phyloP scores from a whole-genome alignment of 768 basidiomycete genomes.

The Chalciporus piperatus region DNA sequence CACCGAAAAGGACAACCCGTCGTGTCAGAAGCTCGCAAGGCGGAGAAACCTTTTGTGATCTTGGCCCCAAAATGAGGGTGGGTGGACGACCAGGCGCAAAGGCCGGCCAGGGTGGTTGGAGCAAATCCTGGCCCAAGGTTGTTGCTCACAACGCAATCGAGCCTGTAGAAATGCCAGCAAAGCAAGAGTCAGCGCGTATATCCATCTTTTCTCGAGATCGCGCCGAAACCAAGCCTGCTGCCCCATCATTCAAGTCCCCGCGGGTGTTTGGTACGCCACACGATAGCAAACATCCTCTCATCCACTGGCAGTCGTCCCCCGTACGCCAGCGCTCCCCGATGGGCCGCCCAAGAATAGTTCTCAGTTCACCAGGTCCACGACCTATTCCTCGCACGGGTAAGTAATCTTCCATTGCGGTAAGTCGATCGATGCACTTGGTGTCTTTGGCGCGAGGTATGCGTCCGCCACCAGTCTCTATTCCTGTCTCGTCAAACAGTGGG shows the following conservation, averaged over 20 bases:
- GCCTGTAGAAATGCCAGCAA: neutral
- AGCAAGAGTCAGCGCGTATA: conserved; percentile 16
- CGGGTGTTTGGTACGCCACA: neutral
- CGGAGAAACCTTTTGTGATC: neutral
- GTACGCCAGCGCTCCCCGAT: neutral
- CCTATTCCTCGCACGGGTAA: conserved; percentile 13
- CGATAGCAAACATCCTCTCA: neutral
- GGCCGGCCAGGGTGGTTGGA: neutral
- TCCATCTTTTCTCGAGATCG: neutral
- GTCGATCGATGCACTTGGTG: conserved; percentile 5
- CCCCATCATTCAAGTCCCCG: neutral
- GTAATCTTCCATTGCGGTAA: conserved; percentile 1
- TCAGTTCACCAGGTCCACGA: conserved; percentile 10
- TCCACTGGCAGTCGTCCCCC: conserved; percentile 11
- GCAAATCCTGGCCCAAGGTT: too few relatives aligned
- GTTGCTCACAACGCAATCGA: neutral
- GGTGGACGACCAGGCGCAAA: neutral
- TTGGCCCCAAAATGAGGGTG: too few relatives aligned
- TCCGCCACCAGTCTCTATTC: neutral
- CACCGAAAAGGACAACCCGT: neutral
- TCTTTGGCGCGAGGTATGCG: conserved; percentile 5
- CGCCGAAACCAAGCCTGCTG: neutral
- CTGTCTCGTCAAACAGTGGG: neutral
- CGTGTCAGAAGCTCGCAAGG: neutral
- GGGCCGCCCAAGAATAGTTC: neutral